phyloP scores from a whole-genome alignment of 495 filamentous ascomycete genomes.

The Letharia lupina region DNA sequence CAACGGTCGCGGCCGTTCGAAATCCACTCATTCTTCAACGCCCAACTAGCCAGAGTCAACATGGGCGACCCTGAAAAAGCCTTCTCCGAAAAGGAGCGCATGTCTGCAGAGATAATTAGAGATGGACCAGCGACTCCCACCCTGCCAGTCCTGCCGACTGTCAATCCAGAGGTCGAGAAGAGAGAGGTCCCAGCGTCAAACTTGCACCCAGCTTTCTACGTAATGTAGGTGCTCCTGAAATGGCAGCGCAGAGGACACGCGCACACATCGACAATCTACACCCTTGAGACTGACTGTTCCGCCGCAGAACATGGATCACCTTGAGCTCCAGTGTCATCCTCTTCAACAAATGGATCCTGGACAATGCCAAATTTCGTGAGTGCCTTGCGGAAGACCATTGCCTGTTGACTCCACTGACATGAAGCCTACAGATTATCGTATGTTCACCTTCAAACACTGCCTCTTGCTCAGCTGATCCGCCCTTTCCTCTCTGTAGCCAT shows the following conservation, averaged over 20 bases:
- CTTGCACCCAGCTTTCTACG: conserved; percentile 82
- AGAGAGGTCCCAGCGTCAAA: conserved; percentile 49
- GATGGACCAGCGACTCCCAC: conserved; percentile 50
- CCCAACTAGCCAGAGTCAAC: conserved; percentile 38
- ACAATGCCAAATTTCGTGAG: conserved; percentile 77
- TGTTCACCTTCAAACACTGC: conserved; percentile 1
- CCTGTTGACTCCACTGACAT: conserved; percentile 10
- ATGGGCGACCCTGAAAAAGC: conserved; percentile 53
- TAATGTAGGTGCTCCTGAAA: conserved; percentile 52
- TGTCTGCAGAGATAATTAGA: conserved; percentile 43
- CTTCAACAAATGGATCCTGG: conserved; percentile 98
- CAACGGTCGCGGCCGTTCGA: conserved; percentile 41
- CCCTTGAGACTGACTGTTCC: conserved; percentile 25
- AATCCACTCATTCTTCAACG: conserved; percentile 42
- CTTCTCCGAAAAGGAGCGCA: conserved; percentile 58
- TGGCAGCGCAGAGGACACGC: neutral
- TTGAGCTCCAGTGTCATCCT: conserved; percentile 89
- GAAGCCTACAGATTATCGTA: conserved; percentile 24
- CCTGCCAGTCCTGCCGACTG: conserved; percentile 64
- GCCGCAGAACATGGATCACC: conserved; percentile 72
- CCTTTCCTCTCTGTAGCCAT: conserved; percentile 34
- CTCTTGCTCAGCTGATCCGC: neutral
- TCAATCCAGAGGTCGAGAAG: conserved; percentile 68
- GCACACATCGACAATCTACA: neutral
- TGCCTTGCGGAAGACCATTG: conserved; percentile 7